A percentile compares a stretch with the other conserved stretches of the same genome.
Evolutionary conservation across 257 asterid species (phyloP).

Genomic region (Penstemon eatonii): DNA sequence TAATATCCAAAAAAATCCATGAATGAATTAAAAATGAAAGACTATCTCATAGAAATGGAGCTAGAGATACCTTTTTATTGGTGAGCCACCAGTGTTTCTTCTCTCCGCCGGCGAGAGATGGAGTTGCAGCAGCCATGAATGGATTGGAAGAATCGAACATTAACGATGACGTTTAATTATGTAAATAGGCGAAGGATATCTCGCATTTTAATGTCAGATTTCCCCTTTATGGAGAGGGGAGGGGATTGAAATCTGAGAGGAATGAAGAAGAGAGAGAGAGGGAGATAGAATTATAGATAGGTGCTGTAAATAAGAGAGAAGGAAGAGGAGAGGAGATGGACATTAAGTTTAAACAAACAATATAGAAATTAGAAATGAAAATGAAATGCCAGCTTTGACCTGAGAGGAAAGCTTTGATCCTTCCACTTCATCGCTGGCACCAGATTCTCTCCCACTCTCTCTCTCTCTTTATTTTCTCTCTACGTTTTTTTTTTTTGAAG

Average conservation of each 20-base stretch:
- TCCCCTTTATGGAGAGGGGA: neutral
- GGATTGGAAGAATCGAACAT: constrained; percentile 47
- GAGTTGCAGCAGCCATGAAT: constrained; percentile 65
- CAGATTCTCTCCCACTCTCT: constrained; percentile 45
- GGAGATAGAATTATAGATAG: neutral
- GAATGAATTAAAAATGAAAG: neutral
- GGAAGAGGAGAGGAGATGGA: constrained; percentile 26
- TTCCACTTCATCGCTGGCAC: constrained; percentile 75
- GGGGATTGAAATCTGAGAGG: constrained; percentile 29
- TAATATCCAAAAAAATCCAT: neutral
- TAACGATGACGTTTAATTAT: neutral
- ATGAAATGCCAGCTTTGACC: constrained; percentile 74
- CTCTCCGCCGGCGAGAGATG: constrained; percentile 31
- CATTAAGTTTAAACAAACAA: constrained; percentile 25
- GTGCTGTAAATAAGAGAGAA: neutral
- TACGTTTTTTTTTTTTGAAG: neutral
- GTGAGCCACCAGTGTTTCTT: constrained; percentile 96
- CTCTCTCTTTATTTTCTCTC: constrained; percentile 32
- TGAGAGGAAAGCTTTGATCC: constrained; percentile 44
- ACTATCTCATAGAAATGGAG: constrained; percentile 34
- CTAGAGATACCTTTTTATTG: constrained; percentile 23
- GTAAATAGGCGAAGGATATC: neutral
- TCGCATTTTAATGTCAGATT: constrained; percentile 19
- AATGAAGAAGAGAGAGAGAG: constrained; percentile 12
- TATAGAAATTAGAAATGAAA: constrained; percentile 10